Evolutionary conservation across 2,329 filamentous ascomycete species (phyloP).

Genomic region (Cercospora canescens): DNA sequence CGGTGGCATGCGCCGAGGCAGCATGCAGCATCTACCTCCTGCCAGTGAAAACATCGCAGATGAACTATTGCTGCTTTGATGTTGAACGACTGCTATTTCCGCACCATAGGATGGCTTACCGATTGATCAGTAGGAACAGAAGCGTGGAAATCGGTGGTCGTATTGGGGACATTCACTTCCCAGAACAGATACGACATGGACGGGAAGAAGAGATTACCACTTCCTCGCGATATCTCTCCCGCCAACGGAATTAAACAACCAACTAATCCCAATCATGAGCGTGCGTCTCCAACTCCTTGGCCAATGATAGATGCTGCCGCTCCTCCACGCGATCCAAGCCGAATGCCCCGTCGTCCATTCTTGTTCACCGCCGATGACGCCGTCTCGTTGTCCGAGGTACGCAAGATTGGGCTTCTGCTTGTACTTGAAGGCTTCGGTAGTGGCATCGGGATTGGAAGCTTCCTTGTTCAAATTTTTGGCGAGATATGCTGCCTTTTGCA

Average conservation of each 20-base stretch:
- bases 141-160: neutral
- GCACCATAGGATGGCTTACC: neutral
- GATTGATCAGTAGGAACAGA: neutral
- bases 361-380: conserved; percentile 41
- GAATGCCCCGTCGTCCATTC: conserved; percentile 42
- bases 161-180: neutral
- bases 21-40: neutral
- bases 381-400: conserved; percentile 46
- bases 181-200: neutral
- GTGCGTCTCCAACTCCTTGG: conserved; percentile 33
- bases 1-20: neutral
- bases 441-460: neutral
- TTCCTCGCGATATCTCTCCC: conserved; percentile 35
- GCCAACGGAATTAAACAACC: conserved; percentile 32
- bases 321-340: conserved; percentile 49
- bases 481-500: conserved; percentile 42
- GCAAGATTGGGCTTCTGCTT: conserved; percentile 41
- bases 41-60: neutral
- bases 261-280: conserved; percentile 35
- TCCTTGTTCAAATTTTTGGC: conserved; percentile 31
- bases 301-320: conserved; percentile 35
- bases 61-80: too few species aligned
- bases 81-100: too few species aligned
- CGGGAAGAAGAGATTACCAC: conserved; percentile 12
- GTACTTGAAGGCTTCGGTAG: conserved; percentile 28